Evolutionary conservation across 169 alveolate species (phyloP), one percentile per base, ranked within the genome.

Genomic region (Plasmodium coatneyi): DNA sequence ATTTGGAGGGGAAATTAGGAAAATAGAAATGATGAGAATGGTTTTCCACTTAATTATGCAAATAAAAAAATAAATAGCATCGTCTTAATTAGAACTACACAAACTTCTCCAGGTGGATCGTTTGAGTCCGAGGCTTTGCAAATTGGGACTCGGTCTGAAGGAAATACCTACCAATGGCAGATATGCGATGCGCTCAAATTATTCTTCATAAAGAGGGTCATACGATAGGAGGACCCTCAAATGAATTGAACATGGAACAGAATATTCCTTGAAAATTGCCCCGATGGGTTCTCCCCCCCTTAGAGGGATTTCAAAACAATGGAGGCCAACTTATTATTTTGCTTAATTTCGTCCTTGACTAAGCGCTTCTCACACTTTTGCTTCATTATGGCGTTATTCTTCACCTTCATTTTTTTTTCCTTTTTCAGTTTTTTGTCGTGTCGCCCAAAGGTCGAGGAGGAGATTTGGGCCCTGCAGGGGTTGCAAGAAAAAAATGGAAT

Each of bases 361-460:
- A 41, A 70, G 52, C 92, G 92, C 49, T 71, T 83, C 54, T 83
- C 92, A 39, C 71, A 71, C 25, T 83, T 83, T 16, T 83, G 92
- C 14, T 83, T 46, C 19, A n/a, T 82, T 83, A 83, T 71, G 46
- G 22, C 52, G 19, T n/a, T 71, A 46, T 71, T 83, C 32, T 43
- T 70, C 41, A 83, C 52, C 32, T 71, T 71, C 28, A 83, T 25
- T 83, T 83, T 83, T 71, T 83, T 83, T 43, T 83, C 92, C 54
- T 83, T 83, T 71, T 83, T 83, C 28, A 83, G n/a, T 28, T 83
- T 22, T 71, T 83, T 83, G 54, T 83, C 92, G 3, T 83, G 4
- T 39, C 92, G 82, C 34, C 92, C 92, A 71, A 83, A 83, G 7
- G 92, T 83, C 5, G 92, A 83, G 46, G 92, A 83, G 3, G 92